A percentile compares a stretch with the other conserved stretches of the same genome.
phyloP scores from a whole-genome alignment of 2,329 filamentous ascomycete genomes.

The Fusarium begoniae region DNA sequence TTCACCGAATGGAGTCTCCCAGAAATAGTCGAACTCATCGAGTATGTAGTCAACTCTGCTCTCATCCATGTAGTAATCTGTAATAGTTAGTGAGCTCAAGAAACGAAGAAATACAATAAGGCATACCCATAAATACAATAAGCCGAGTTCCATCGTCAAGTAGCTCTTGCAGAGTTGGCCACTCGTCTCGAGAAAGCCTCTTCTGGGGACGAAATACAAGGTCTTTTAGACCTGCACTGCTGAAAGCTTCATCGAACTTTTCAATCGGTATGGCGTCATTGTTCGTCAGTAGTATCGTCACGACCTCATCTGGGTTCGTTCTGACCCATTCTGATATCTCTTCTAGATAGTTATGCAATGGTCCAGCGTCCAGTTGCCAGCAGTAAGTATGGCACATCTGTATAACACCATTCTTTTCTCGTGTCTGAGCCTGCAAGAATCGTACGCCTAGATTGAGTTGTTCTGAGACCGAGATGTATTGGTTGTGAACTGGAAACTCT shows the following conservation, averaged over 20 bases:
- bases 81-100: constrained; percentile 18
- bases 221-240: constrained; percentile 62
- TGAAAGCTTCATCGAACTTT: constrained; percentile 64
- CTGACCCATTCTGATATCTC: constrained; percentile 70
- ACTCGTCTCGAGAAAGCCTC: constrained; percentile 55
- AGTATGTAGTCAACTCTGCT: constrained; percentile 68
- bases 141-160: constrained; percentile 71
- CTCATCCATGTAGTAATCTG: constrained; percentile 67
- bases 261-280: constrained; percentile 64
- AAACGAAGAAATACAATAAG: not conserved
- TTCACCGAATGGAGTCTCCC: constrained; percentile 77
- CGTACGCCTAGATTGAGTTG: constrained; percentile 71
- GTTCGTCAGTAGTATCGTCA: constrained; percentile 72
- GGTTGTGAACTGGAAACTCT: constrained; percentile 62
- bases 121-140: constrained; percentile 74
- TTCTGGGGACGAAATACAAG: constrained; percentile 64
- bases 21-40: constrained; percentile 71
- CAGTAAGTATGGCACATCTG: constrained; percentile 74
- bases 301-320: constrained; percentile 66
- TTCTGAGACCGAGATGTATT: constrained; percentile 64
- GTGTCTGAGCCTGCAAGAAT: constrained; percentile 72
- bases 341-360: constrained; percentile 63
- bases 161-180: constrained; percentile 76
- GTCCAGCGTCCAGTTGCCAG: constrained; percentile 65
- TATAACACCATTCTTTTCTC: constrained; percentile 60